phyloP scores from a whole-genome alignment of 805 yeast genomes.

The Candida easanensis region DNA sequence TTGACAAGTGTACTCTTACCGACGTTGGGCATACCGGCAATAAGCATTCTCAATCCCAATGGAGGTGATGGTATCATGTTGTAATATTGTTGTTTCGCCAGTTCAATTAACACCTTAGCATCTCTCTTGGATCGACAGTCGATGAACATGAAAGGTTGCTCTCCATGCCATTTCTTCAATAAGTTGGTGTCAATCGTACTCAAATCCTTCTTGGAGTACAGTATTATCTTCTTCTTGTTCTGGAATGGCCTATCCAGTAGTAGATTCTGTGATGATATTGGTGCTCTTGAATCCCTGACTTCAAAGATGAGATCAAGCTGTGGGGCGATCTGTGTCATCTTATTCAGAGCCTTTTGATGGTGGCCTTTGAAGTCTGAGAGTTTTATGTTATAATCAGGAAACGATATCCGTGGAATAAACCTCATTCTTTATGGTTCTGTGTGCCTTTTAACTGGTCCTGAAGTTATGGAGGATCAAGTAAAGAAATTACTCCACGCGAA shows the following conservation, averaged over 20 bases:
- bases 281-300: conserved; percentile 87
- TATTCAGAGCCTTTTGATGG: conserved; percentile 74
- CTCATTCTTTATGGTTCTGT: neutral
- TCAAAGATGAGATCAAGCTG: conserved; percentile 82
- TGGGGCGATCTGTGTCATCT: conserved; percentile 65
- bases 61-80: conserved; percentile 72
- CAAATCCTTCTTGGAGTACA: conserved; percentile 77
- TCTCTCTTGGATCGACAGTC: conserved; percentile 55
- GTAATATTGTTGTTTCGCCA: conserved; percentile 43
- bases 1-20: conserved; percentile 91
- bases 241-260: conserved; percentile 67
- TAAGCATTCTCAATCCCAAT: conserved; percentile 69
- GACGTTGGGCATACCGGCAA: conserved; percentile 97
- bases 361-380: conserved; percentile 88
- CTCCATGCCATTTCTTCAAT: conserved; percentile 48
- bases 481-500: conserved; percentile 1
- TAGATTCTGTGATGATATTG: conserved; percentile 76
- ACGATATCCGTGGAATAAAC: conserved; percentile 67
- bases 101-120: conserved; percentile 47
- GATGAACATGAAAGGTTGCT: conserved; percentile 48
- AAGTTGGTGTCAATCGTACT: conserved; percentile 41
- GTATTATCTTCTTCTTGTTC: conserved; percentile 48
- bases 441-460: neutral
- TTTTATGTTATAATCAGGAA: conserved; percentile 70
- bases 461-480: neutral